Percentiles rank a stretch among this genome's conserved stretches.
Evolutionary conservation across 2,329 filamentous ascomycete species (phyloP).

Genomic region (Paraphoma sp.): DNA sequence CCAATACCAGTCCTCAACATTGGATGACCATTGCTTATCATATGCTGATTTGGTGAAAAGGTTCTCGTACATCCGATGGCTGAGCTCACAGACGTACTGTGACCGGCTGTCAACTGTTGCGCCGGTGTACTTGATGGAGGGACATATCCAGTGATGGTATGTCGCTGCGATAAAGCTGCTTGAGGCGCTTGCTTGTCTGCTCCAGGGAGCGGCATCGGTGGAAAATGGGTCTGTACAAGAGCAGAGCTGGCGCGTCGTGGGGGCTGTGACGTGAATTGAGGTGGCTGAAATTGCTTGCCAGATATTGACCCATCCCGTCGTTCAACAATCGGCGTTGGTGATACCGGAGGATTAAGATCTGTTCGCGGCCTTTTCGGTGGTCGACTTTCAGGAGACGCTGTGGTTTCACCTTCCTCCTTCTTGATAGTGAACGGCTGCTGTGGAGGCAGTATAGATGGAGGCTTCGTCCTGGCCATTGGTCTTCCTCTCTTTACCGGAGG

Average conservation of each 20-base stretch:
- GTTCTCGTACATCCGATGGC: neutral
- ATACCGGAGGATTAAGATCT: neutral
- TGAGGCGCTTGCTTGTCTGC: no score
- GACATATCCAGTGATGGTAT: no score
- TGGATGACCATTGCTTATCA: neutral
- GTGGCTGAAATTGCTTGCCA: neutral
- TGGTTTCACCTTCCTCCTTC: neutral
- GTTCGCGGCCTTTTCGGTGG: constrained; percentile 25
- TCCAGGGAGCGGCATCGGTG: no score
- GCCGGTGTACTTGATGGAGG: no score
- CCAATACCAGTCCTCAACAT: neutral
- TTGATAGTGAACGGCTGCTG: constrained; percentile 2
- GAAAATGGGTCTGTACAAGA: no score
- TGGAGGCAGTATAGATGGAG: constrained; percentile 9
- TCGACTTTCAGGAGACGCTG: neutral
- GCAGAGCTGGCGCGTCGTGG: no score
- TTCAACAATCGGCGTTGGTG: neutral
- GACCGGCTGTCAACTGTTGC: no score
- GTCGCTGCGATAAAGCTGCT: no score
- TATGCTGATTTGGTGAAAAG: neutral
- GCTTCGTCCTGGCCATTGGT: constrained; percentile 9
- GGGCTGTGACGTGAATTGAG: neutral
- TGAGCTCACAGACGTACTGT: no score
- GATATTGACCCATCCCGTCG: neutral
- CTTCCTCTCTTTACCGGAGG: constrained; percentile 6